Base-by-base conservation (phyloP, 768 basidiomycete genomes). In the Tephrocybe sp. region DNA sequence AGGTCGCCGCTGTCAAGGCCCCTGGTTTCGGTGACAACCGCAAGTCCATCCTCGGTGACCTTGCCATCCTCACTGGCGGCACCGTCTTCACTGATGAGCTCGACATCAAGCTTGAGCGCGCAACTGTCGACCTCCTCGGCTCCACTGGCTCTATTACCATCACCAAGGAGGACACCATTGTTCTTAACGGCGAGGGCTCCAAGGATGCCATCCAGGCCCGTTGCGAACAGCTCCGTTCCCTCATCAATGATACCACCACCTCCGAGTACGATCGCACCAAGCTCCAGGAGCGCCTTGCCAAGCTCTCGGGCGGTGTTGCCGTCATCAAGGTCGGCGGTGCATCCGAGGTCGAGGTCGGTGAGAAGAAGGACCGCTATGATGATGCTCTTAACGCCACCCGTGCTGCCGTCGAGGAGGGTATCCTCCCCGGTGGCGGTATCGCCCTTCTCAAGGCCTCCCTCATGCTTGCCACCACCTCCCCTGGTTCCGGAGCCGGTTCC, bases 1-100 rank as follows among this genome's bases (percentile, higher is more conserved):
- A 89, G 64, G 96, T 98, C 55, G 86, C 74, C 43, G 95, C 93
- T 42, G 84, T 98, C 73, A 98, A 99, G 77, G 95, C 96, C 14
- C 96, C 96, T 47, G 92, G 96, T 45, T 98, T 99, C 68, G 96
- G 96, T 62, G 96, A 98, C 75, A 99, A 98, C 83, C 88, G 96
- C 73, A 99, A 98, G 77, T 90, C 87, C 49, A 91, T 98, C 73
- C 88, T 98, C 48, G 96, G 96, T 52, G 95, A 98, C 65, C 81
- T 98, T 45, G 93, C 92, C 48, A 97, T 98, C 73, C 85, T 98
- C 59, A 98, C 96, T 4, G 96, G 96, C 45, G 94, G 96, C 55
- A 95, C 92, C 46, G 96, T 99, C 71, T 98, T 98, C 79, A 92
- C 92, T 35, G 95, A 84, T 60, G 92, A 93, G 66, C 84, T 99